Evolutionary conservation across 164 flowering plant species (phyloP).

Genomic region (Taxillus chinensis): DNA sequence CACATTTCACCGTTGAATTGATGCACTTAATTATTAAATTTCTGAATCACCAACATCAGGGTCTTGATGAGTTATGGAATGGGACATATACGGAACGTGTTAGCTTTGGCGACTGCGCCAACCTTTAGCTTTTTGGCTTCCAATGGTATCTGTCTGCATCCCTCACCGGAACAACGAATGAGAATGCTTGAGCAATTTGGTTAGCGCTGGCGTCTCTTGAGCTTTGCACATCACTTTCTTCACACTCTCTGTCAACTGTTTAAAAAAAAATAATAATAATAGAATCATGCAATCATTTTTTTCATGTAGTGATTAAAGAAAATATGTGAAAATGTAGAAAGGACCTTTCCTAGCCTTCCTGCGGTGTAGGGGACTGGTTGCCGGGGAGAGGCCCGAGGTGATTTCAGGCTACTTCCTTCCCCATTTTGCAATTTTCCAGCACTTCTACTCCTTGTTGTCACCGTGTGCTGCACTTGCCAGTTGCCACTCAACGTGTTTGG

Average conservation of each 20-base stretch:
- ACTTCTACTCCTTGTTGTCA: constrained; percentile 45
- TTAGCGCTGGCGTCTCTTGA: constrained; percentile 30
- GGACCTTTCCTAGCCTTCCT: constrained; percentile 47
- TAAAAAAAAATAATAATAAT: neutral
- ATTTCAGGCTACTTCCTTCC: constrained; percentile 49
- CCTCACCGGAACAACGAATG: constrained; percentile 32
- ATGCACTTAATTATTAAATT: no score
- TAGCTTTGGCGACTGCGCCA: no score
- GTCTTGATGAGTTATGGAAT: no score
- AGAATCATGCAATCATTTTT: neutral
- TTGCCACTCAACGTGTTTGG: constrained; percentile 20
- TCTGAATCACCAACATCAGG: no score
- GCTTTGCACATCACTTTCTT: constrained; percentile 41
- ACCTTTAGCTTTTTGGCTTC: no score
- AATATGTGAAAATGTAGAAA: neutral
- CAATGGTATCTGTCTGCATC: neutral
- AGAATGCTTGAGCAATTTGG: constrained; percentile 48
- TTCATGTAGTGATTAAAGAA: neutral
- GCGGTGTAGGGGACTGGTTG: constrained; percentile 53
- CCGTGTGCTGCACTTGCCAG: constrained; percentile 20
- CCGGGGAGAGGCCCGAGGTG: constrained; percentile 40
- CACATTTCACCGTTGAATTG: no score
- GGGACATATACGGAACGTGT: no score
- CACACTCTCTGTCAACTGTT: constrained; percentile 53
- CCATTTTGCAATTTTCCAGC: constrained; percentile 17